phyloP scores from a whole-genome alignment of 1,284 basidiomycete species.

The Rhodotorula glutinis region DNA sequence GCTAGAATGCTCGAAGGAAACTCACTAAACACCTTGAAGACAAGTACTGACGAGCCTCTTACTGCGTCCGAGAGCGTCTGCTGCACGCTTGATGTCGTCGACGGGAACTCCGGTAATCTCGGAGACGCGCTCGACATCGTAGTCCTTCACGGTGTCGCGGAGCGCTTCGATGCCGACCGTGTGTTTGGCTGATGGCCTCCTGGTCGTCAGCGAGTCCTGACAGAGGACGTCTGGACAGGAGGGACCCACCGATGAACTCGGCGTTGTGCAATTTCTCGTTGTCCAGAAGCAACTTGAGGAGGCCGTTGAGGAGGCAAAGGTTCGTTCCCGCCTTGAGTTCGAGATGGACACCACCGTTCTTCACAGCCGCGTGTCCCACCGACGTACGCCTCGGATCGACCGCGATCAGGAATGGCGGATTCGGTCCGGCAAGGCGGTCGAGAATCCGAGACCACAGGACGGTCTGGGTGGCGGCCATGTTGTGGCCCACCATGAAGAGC shows the following conservation, averaged over 20 bases:
- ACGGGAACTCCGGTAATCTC: conserved; percentile 8
- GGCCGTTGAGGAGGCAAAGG: conserved; percentile 10
- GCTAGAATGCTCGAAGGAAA: not conserved
- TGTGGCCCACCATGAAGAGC: conserved; percentile 16
- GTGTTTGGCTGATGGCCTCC: conserved; percentile 7
- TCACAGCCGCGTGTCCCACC: conserved; percentile 14
- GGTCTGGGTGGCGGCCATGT: conserved; percentile 23
- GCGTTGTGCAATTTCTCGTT: conserved; percentile 15
- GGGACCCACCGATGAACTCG: conserved; percentile 1
- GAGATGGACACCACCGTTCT: conserved; percentile 17
- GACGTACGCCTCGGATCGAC: conserved; percentile 15
- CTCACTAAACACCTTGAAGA: conserved; percentile 17
- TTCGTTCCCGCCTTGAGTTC: conserved; percentile 5
- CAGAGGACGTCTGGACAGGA: too few relatives aligned
- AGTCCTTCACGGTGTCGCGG: conserved; percentile 12
- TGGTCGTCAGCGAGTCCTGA: not conserved
- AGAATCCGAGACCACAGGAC: conserved; percentile 15
- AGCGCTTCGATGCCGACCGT: conserved; percentile 19
- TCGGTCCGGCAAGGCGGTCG: conserved; percentile 20
- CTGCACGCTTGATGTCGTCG: conserved; percentile 7
- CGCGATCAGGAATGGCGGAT: conserved; percentile 15
- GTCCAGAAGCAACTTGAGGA: conserved; percentile 16
- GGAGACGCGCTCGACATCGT: conserved; percentile 13
- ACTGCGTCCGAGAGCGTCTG: conserved; percentile 8
- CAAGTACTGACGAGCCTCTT: conserved; percentile 14